Percentiles rank a stretch among this genome's conserved stretches.
These are phyloP conservation scores for Rhinocladiella similis DNA, from an alignment of 2,329 filamentous ascomycete genomes.

Conservation along the genomic window DNA sequence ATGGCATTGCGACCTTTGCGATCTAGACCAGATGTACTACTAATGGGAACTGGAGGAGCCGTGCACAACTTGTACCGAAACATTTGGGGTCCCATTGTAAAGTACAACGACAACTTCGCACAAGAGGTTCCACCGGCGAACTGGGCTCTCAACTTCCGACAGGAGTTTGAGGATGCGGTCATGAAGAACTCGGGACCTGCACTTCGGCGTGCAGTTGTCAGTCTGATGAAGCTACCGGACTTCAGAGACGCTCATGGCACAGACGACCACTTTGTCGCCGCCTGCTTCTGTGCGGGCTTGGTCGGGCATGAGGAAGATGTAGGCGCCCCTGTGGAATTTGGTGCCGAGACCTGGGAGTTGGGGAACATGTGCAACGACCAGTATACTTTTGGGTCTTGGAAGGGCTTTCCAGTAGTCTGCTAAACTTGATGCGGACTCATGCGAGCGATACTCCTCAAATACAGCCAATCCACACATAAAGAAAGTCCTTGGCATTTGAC, in stretches of 20 bases:
- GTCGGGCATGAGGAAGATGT: constrained; percentile 36
- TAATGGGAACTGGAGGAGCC: constrained; percentile 62
- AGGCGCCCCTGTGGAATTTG: constrained; percentile 43
- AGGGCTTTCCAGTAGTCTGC: no score
- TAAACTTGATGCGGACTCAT: no score
- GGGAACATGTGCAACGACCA: constrained; percentile 38
- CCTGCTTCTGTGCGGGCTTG: constrained; percentile 60
- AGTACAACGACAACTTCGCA: constrained; percentile 62
- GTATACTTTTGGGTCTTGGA: no score
- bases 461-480: no score
- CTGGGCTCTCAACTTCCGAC: constrained; percentile 65
- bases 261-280: constrained; percentile 69
- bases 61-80: constrained; percentile 72
- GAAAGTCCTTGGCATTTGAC: no score
- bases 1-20: constrained; percentile 57
- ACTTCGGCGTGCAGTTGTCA: constrained; percentile 56
- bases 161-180: constrained; percentile 63
- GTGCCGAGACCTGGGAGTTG: constrained; percentile 60
- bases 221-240: constrained; percentile 66
- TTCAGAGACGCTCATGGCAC: constrained; percentile 68
- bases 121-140: constrained; percentile 58
- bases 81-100: constrained; percentile 64
- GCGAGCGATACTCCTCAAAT: no score
- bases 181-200: constrained; percentile 54
- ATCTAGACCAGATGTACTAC: constrained; percentile 49